These are phyloP conservation scores for Remersonia thermophila DNA, from an alignment of 2,329 filamentous ascomycete genomes.

Conservation along the genomic window DNA sequence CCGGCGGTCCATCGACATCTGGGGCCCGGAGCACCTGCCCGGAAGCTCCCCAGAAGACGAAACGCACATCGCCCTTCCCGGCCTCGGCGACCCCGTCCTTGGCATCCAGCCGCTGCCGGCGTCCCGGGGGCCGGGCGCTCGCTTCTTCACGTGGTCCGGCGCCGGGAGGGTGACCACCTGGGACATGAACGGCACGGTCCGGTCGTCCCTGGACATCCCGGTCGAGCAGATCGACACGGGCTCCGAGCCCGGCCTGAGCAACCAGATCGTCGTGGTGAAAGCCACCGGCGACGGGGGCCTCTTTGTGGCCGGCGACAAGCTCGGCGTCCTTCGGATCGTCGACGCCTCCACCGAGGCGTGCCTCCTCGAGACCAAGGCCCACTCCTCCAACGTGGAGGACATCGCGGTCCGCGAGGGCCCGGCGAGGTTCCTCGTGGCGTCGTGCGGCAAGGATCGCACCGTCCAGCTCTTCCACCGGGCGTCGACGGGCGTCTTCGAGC, in stretches of 20 bases:
- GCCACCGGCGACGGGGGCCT: slow-evolving; percentile 49
- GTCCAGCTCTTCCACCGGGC: slow-evolving; percentile 70
- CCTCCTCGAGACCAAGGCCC: slow-evolving; percentile 66
- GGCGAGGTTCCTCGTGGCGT: slow-evolving; percentile 57
- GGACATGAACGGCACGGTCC: slow-evolving; percentile 59
- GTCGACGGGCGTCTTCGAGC: slow-evolving; percentile 47
- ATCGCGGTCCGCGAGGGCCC: slow-evolving; percentile 59
- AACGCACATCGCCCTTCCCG: slow-evolving; percentile 45
- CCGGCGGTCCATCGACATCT: slow-evolving; percentile 62
- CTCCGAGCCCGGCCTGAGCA: slow-evolving; percentile 39
- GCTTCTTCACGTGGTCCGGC: slow-evolving; percentile 82
- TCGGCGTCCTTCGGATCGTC: slow-evolving; percentile 66
- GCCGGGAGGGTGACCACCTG: slow-evolving; percentile 74
- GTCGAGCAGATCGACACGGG: slow-evolving; percentile 49
- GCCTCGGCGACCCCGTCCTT: slow-evolving; percentile 52
- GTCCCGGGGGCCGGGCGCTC: slow-evolving; percentile 49
- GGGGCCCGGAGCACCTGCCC: slow-evolving; percentile 34
- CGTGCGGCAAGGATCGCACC: slow-evolving; percentile 79
- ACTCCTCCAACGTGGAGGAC: slow-evolving; percentile 72
- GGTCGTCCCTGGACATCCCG: slow-evolving; percentile 50
- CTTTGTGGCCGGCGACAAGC: slow-evolving; percentile 74
- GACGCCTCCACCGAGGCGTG: slow-evolving; percentile 49
- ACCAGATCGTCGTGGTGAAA: slow-evolving; percentile 48
- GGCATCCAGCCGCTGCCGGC: slow-evolving; percentile 57
- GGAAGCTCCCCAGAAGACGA: slow-evolving; percentile 25